Percentiles rank a stretch among this genome's conserved stretches.
These are phyloP conservation scores for Tubosaeta brunneosetosa DNA, from an alignment of 768 basidiomycete species.

Conservation along the genomic window DNA sequence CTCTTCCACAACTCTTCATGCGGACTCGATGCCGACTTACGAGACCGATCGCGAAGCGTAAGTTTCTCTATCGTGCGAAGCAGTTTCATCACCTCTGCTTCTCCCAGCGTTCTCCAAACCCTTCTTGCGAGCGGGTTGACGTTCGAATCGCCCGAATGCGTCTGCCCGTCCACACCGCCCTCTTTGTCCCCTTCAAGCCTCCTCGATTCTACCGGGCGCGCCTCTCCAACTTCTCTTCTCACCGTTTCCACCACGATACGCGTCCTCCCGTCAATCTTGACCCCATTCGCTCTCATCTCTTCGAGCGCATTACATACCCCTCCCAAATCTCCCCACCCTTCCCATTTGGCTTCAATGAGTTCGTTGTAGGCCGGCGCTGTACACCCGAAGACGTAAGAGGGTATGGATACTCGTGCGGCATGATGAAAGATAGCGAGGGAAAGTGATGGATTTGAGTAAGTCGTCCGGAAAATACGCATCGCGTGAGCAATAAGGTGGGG, in stretches of 20 bases:
- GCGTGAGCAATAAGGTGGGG: slow-evolving; percentile 71
- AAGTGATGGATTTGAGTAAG: slow-evolving; percentile 73
- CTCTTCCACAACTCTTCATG: slow-evolving; percentile 43
- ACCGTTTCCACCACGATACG: slow-evolving; percentile 59
- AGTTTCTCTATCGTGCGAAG: slow-evolving; percentile 50
- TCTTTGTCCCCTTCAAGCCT: slow-evolving; percentile 15
- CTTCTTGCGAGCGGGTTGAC: slow-evolving; percentile 38
- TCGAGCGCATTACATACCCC: slow-evolving; percentile 68
- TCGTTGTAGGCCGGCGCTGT: slow-evolving; percentile 87
- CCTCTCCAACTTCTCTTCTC: slow-evolving; percentile 56
- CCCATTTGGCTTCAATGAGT: slow-evolving; percentile 79
- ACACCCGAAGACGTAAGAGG: slow-evolving; percentile 88
- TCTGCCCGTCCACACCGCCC: slow-evolving; percentile 13
- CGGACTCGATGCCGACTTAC: slow-evolving; percentile 9
- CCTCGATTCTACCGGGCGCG: slow-evolving; percentile 40
- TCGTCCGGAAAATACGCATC: slow-evolving; percentile 75
- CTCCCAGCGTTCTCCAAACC: slow-evolving; percentile 38
- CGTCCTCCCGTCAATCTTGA: slow-evolving; percentile 59
- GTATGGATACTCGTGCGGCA: slow-evolving; percentile 66
- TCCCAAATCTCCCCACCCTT: slow-evolving; percentile 72
- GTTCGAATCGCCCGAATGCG: slow-evolving; percentile 8
- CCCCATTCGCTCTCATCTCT: slow-evolving; percentile 81
- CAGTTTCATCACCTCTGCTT: slow-evolving; percentile 48
- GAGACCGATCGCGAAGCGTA: slow-evolving; percentile 22
- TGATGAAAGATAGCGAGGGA: slow-evolving; percentile 80